These are phyloP conservation scores for Schrenkiella parvula DNA, from an alignment of 345 rosid species.

Conservation along the genomic window DNA sequence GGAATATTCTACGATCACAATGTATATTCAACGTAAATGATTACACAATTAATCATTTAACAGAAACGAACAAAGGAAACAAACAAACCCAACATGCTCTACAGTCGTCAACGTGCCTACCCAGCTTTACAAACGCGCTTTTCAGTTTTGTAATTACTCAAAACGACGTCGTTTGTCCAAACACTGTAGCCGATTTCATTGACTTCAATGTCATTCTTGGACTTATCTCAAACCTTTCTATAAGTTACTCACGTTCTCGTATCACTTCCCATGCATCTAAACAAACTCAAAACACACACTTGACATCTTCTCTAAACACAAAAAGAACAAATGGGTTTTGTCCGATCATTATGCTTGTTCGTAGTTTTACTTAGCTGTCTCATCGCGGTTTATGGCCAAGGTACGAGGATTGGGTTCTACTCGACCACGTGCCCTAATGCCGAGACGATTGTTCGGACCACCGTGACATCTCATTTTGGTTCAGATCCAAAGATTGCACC, in stretches of 20 bases:
- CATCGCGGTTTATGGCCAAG: background rate
- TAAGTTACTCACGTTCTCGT: slow-evolving; percentile 4
- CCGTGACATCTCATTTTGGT: slow-evolving; percentile 28
- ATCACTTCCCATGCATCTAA: slow-evolving; percentile 25
- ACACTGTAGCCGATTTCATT: slow-evolving; percentile 11
- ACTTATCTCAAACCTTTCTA: background rate
- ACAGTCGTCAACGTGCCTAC: slow-evolving; percentile 15
- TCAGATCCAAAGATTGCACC: slow-evolving; percentile 36
- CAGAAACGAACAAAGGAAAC: slow-evolving; percentile 3
- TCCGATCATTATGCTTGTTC: background rate
- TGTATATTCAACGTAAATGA: slow-evolving; percentile 7
- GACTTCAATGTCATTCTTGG: slow-evolving; percentile 11
- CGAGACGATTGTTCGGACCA: slow-evolving; percentile 31
- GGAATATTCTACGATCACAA: background rate
- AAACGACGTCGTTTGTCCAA: slow-evolving; percentile 1
- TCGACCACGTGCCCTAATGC: slow-evolving; percentile 35
- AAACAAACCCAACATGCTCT: background rate
- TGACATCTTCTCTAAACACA: background rate
- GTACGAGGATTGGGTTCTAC: slow-evolving; percentile 44
- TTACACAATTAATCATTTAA: background rate
- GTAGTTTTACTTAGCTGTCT: slow-evolving; percentile 1
- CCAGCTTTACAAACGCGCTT: slow-evolving; percentile 6
- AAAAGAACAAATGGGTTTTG: background rate
- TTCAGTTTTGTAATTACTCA: background rate
- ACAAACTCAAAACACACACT: slow-evolving; percentile 1